Evolutionary conservation across 495 filamentous ascomycete genomes (phyloP).

Genomic region (Podospora comata): DNA sequence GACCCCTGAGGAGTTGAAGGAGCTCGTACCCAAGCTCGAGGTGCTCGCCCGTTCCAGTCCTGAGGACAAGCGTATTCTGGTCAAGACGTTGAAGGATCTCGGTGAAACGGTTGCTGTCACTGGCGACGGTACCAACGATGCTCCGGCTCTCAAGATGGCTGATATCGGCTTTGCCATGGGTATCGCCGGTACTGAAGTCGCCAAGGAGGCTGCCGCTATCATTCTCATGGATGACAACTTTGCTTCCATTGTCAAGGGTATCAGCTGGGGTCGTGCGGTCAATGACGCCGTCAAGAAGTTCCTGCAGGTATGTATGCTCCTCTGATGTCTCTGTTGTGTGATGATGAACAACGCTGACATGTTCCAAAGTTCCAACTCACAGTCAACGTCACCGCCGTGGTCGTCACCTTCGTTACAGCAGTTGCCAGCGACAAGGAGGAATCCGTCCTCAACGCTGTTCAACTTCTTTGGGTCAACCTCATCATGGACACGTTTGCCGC

Average conservation of each 20-base stretch:
- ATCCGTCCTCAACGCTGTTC: conserved; percentile 80
- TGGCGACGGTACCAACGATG: conserved; percentile 88
- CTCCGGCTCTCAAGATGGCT: conserved; percentile 77
- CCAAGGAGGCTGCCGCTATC: conserved; percentile 87
- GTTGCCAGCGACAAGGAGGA: conserved; percentile 63
- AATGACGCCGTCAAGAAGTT: conserved; percentile 91
- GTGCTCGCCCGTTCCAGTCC: conserved; percentile 84
- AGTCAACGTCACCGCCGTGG: conserved; percentile 84
- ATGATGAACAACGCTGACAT: conserved; percentile 7
- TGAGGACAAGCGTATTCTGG: conserved; percentile 81
- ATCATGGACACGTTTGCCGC: conserved; percentile 95
- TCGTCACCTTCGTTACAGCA: conserved; percentile 77
- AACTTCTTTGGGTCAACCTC: conserved; percentile 88
- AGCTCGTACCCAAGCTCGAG: conserved; percentile 68
- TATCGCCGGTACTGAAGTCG: conserved; percentile 84
- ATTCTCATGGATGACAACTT: conserved; percentile 93
- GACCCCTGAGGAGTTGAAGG: conserved; percentile 63
- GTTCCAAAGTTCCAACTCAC: conserved; percentile 76
- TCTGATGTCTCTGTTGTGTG: no score
- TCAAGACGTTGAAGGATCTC: conserved; percentile 66
- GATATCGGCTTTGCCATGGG: conserved; percentile 97
- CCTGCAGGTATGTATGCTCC: conserved; percentile 55
- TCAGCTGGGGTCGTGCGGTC: conserved; percentile 88
- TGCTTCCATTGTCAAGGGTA: conserved; percentile 77
- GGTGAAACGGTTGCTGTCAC: conserved; percentile 83